Evolutionary conservation across 2,329 filamentous ascomycete species (phyloP).

Genomic region (Penicillium fuscoglaucum): DNA sequence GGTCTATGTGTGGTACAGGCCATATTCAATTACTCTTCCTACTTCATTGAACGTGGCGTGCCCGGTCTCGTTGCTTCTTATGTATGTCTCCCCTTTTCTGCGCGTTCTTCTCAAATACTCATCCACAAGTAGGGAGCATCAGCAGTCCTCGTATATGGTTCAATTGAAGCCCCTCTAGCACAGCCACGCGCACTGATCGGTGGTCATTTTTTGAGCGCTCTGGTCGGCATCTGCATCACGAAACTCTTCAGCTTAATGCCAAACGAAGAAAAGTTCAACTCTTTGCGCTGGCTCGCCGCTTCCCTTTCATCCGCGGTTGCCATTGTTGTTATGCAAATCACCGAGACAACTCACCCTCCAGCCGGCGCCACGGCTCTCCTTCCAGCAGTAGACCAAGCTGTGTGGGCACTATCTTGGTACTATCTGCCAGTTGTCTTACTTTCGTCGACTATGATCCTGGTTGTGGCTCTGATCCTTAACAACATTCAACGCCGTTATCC

Average conservation of each 20-base stretch:
- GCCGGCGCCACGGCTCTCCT: background rate
- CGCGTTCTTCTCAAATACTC: background rate
- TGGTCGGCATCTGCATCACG: background rate
- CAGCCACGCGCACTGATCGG: background rate
- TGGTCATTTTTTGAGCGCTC: background rate
- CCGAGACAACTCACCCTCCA: background rate
- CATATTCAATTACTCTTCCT: constrained; percentile 27
- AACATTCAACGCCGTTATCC: background rate
- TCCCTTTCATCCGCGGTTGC: background rate
- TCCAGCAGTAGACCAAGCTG: background rate
- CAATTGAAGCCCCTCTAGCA: background rate
- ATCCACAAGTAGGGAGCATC: background rate
- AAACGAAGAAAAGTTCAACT: background rate
- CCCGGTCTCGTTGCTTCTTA: constrained; percentile 1
- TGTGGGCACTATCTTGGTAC: background rate
- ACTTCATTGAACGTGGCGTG: background rate
- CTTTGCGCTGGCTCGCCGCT: background rate
- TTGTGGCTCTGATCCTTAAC: background rate
- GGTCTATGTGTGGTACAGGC: constrained; percentile 26
- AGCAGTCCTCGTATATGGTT: background rate
- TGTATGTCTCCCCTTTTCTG: background rate
- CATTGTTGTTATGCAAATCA: background rate
- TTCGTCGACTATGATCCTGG: background rate
- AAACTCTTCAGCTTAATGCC: background rate
- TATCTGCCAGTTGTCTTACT: background rate